phyloP scores from a whole-genome alignment of 176 grass and related monocot species.

The Cymbopogon citratus region DNA sequence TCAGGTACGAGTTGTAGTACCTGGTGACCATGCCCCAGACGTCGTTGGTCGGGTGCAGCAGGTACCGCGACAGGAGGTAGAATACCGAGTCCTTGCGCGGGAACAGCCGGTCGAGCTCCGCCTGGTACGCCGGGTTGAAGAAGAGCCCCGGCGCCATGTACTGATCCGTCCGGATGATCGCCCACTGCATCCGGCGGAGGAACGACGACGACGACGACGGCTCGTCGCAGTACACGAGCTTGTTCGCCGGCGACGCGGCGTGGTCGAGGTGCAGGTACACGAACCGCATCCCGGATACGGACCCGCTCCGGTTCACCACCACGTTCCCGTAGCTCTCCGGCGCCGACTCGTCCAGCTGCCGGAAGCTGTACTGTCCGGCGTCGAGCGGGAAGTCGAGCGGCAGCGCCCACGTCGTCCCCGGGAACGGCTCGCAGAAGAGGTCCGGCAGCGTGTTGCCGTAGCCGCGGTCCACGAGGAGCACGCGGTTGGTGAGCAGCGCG shows the following conservation, averaged over 20 bases:
- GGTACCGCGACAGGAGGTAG: conserved; percentile 42
- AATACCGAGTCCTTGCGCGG: conserved; percentile 46
- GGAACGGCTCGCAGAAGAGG: conserved; percentile 58
- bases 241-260: conserved; percentile 10
- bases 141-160: conserved; percentile 60
- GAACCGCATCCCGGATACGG: background rate
- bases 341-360: conserved; percentile 15
- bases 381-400: conserved; percentile 30
- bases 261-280: conserved; percentile 48
- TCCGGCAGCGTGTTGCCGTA: background rate
- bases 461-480: conserved; percentile 47
- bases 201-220: no score
- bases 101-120: conserved; percentile 45
- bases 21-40: conserved; percentile 59
- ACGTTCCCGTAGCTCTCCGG: conserved; percentile 45
- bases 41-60: conserved; percentile 50
- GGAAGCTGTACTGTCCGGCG: background rate
- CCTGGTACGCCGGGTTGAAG: conserved; percentile 37
- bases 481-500: conserved; percentile 57
- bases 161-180: conserved; percentile 47
- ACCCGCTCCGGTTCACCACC: conserved; percentile 2
- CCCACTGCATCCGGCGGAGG: conserved; percentile 41
- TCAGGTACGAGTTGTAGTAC: conserved; percentile 46
- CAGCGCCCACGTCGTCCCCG: conserved; percentile 34
- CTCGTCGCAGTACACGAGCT: conserved; percentile 55